Base-by-base conservation (phyloP, 257 asterid genomes). In the Ilex asprella region DNA sequence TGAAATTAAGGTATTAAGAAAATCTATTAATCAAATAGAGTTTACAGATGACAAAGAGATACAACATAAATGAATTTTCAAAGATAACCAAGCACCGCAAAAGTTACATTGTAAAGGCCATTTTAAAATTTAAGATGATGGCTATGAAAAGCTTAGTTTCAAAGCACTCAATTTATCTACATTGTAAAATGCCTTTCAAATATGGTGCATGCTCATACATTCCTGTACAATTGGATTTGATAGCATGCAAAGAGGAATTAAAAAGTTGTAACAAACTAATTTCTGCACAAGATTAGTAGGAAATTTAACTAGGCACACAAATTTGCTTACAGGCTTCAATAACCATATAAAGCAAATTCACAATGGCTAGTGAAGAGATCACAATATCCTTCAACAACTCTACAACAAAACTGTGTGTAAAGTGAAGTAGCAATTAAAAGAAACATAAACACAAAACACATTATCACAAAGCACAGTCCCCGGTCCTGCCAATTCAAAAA, bases 391-490 rank as follows among this genome's bases (percentile, higher is more conserved):
- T 50, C 55, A 10, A 50, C 21, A 50, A 35, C 31, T 29, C 47
- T 56, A 39, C 54, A 31, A 73, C 83, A 58, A 61, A 92, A 95
- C 97, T 65, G 69, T 70, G 69, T 86, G 82, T 96, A 93, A 70
- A 92, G 91, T 68, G 98, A 92, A 65, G 97, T 92, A 67, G 96
- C 97, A 73, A 89, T 86, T 8, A 97, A 86, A 30, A 92, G 97
- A 78, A 92, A 92, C 98, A 92, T 92, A 70, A 92, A 92, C 67
- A 75, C 83, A 61, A 89, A 92, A 71, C 97, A 80, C 7, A 69
- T 92, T 60, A 57, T 92, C 96, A 62, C 95, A 85, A 63, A 92
- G 84, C 62, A 92, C 97, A 1, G 98, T 92, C 58, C 97, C 98
- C 0, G 97, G 95, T 8, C 98, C 98, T 88, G 88, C 70, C 65